phyloP scores from a whole-genome alignment of 1,284 basidiomycete genomes.

The Amylostereum chailletii region DNA sequence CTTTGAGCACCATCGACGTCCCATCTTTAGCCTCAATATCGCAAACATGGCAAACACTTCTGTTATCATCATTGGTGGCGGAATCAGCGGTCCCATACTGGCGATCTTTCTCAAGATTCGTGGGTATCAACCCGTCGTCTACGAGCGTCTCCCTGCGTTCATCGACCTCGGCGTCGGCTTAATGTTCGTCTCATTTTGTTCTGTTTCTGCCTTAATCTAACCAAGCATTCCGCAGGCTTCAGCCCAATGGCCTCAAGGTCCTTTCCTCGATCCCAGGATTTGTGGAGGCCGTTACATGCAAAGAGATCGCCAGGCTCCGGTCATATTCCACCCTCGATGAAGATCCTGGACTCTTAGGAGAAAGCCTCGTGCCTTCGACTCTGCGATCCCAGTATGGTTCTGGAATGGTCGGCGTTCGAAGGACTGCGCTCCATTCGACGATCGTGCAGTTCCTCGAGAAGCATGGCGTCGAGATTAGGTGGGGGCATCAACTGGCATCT shows the following conservation, averaged over 20 bases:
- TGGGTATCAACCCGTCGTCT: constrained; percentile 33
- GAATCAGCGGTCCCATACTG: constrained; percentile 38
- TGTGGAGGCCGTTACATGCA: constrained; percentile 24
- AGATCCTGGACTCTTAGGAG: constrained; percentile 23
- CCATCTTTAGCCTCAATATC: neutral
- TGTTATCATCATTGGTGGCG: constrained; percentile 33
- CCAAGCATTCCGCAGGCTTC: constrained; percentile 21
- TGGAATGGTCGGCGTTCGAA: constrained; percentile 24
- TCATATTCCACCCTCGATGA: constrained; percentile 23
- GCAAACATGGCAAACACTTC: constrained; percentile 14
- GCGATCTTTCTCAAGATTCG: constrained; percentile 32
- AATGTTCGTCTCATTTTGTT: constrained; percentile 18
- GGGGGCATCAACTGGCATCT: constrained; percentile 24
- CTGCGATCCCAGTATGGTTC: constrained; percentile 15
- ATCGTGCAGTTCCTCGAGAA: constrained; percentile 25
- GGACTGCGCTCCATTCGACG: constrained; percentile 24
- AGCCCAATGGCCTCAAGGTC: constrained; percentile 32
- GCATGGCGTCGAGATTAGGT: constrained; percentile 28
- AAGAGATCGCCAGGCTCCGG: constrained; percentile 15
- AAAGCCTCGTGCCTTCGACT: constrained; percentile 14
- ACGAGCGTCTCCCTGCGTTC: constrained; percentile 25
- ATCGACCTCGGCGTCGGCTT: constrained; percentile 28
- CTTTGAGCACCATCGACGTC: neutral
- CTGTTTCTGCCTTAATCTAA: neutral
- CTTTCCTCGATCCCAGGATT: constrained; percentile 31